Base-by-base conservation (phyloP, 352 stramenopile genomes). In the Phytophthora megakarya region DNA sequence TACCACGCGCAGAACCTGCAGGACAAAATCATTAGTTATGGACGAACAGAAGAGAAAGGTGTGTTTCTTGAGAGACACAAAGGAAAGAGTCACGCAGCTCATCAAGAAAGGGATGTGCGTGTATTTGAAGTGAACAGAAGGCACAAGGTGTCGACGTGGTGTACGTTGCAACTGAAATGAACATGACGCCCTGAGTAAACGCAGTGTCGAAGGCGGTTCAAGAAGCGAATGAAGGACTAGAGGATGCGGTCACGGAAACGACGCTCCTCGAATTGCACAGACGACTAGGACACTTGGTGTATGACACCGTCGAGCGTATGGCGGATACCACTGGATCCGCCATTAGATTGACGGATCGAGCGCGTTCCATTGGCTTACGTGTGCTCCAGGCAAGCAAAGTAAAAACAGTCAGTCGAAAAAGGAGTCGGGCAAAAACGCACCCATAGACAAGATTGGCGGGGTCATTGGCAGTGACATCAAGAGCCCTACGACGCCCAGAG, bases 351-450 rank as follows among this genome's bases (percentile, higher is more conserved):
- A 59, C 9, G 23, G 28, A 38, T 5, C n/a, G 39, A 42, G 5
- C 8, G 12, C 28, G 47, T 4, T 16, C 15, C 3, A 56, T 16
- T 56, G 48, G 19, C n/a, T 42, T 28, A 43, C 28, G 0, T 50
- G 23, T 16, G 23, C 43, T 21, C 43, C 33, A 13, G 22, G 49
- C 16, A 57, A 57, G 22, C 32, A 57, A 13, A 35, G 22, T 9
- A 57, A 57, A 32, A 57, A 26, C n/a, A n/a, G 10, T 0, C 21
- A 26, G 38, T 43, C 39, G 1, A 72, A 75, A 35, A 52, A 40
- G 13, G 45, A 52, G 26, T 13, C 25, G 46, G 46, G 2, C 21
- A 42, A 4, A 1, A 11, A 11, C 45, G 15, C 45, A 25, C n/a
- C 40, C 28, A 1, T 54, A 19, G 2, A 54, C 46, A 12, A 54